Percentiles rank a stretch among this genome's conserved stretches.
These are phyloP conservation scores for Rhodotorula sp. DNA, from an alignment of 1,284 basidiomycete genomes.

Conservation along the genomic window DNA sequence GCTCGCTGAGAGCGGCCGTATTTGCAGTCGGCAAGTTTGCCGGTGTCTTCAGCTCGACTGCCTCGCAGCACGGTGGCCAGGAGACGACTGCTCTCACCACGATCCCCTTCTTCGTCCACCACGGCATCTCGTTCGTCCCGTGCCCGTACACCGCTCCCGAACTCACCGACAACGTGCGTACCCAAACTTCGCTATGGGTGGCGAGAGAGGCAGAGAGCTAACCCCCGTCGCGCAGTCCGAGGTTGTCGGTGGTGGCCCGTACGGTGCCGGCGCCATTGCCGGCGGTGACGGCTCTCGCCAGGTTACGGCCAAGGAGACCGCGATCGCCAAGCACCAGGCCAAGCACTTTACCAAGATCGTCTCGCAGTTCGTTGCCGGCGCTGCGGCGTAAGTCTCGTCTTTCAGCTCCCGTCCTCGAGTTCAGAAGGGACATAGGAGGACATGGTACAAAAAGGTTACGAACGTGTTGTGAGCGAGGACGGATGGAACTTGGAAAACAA, in stretches of 20 bases:
- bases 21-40: constrained; percentile 67
- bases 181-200: constrained; percentile 28
- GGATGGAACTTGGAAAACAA: too few species aligned
- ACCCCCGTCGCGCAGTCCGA: constrained; percentile 54
- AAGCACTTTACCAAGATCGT: constrained; percentile 53
- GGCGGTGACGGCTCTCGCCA: constrained; percentile 62
- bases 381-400: constrained; percentile 29
- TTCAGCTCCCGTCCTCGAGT: neutral
- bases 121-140: constrained; percentile 44
- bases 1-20: too few species aligned
- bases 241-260: constrained; percentile 57
- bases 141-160: constrained; percentile 58
- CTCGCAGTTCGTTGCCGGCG: constrained; percentile 48
- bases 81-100: constrained; percentile 55
- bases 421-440: neutral
- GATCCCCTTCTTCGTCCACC: constrained; percentile 18
- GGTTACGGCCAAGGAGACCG: constrained; percentile 63
- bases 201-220: neutral
- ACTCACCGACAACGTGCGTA: constrained; percentile 64
- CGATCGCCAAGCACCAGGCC: constrained; percentile 59
- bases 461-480: too few species aligned
- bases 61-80: constrained; percentile 50
- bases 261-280: constrained; percentile 66
- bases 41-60: constrained; percentile 26
- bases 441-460: neutral